Base-by-base conservation (phyloP, 768 basidiomycete genomes). In the Trametes elegans region DNA sequence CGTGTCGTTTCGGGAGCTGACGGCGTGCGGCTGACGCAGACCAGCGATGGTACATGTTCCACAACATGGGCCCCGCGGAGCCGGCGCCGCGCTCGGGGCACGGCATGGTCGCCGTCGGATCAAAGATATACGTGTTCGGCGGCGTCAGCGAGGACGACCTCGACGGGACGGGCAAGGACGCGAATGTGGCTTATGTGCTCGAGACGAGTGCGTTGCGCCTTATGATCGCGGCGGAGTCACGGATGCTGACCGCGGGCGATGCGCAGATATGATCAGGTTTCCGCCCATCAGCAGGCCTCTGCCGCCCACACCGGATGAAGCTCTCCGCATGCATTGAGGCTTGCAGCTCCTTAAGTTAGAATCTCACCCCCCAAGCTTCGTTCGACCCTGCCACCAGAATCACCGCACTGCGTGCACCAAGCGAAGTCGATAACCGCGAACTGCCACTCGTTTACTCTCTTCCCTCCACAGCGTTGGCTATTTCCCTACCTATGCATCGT, bases 41-140 rank as follows among this genome's bases (percentile, higher is more conserved):
- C 70, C 88, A 91, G 65, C 81, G 95, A 62, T 98, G 95, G 95
- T 98, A 93, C 74, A 97, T 92, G 90, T 98, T 98, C 76, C 92
- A 95, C 70, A 94, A 97, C 65, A 98, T 98, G 96, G 95, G 95
- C 1, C 93, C n/a, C n/a, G n/a, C 93, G n/a, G 82, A 90, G 21
- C 95, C 95, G 0, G 85, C 78, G 39, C 91, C 92, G 6, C 81
- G 95, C 50, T 93, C 91, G 10, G 95, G 95, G 4, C 95, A 98
- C 71, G 90, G 93, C 26, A 94, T 98, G 93, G 90, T 93, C 10
- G 83, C 90, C 16, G 84, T 88, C 62, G 90, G 89, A 39, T 80
- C 85, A 47, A 82, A 84, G 62, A 87, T 98, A 5, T 88, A 89
- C 62, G 93, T 98, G 9, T 79, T 98, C 14, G 95, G 95, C 32